Conservation (phyloP, 2,329 filamentous ascomycete genomes). For the Rutstroemia sydowiana region DNA sequence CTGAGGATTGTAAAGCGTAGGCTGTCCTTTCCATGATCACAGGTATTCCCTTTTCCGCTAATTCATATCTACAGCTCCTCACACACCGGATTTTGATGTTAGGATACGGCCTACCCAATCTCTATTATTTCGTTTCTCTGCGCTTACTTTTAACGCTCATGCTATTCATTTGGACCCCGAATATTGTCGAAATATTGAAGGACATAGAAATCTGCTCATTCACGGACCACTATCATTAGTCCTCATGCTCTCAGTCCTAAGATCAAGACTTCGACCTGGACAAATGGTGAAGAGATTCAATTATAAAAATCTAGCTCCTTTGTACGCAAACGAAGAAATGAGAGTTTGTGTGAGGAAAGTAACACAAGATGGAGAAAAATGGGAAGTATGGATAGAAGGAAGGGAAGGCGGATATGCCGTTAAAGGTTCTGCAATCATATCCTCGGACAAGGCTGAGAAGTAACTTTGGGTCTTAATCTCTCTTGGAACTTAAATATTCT, state of each 20-base stretch:
- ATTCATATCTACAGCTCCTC: slow-evolving; percentile 12
- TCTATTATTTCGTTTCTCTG: slow-evolving; percentile 84
- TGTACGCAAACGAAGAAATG: slow-evolving; percentile 68
- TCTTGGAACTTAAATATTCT: slow-evolving; percentile 7
- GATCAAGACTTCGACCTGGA: slow-evolving; percentile 36
- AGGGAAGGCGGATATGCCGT: slow-evolving; percentile 55
- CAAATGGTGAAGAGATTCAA: slow-evolving; percentile 49
- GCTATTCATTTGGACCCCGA: slow-evolving; percentile 74
- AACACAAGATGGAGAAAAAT: slow-evolving; percentile 35
- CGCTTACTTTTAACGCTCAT: slow-evolving; percentile 88
- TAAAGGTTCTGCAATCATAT: slow-evolving; percentile 45
- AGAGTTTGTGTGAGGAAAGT: slow-evolving; percentile 56
- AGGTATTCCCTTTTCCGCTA: background rate
- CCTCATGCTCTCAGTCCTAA: slow-evolving; percentile 64
- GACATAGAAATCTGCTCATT: slow-evolving; percentile 67
- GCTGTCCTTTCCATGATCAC: slow-evolving; percentile 10
- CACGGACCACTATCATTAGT: slow-evolving; percentile 80
- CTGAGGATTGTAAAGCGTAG: slow-evolving; percentile 23
- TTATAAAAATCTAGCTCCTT: slow-evolving; percentile 75
- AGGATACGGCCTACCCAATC: slow-evolving; percentile 57
- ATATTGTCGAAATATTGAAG: slow-evolving; percentile 65
- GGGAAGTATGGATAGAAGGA: slow-evolving; percentile 60
- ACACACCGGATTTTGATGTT: slow-evolving; percentile 45
- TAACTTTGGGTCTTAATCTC: slow-evolving; percentile 3
- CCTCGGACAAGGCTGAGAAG: slow-evolving; percentile 7